Percentiles rank a stretch among this genome's conserved stretches.
Conservation (phyloP, 2,329 filamentous ascomycete genomes). For the Ceratocystiopsis brevicomis region DNA sequence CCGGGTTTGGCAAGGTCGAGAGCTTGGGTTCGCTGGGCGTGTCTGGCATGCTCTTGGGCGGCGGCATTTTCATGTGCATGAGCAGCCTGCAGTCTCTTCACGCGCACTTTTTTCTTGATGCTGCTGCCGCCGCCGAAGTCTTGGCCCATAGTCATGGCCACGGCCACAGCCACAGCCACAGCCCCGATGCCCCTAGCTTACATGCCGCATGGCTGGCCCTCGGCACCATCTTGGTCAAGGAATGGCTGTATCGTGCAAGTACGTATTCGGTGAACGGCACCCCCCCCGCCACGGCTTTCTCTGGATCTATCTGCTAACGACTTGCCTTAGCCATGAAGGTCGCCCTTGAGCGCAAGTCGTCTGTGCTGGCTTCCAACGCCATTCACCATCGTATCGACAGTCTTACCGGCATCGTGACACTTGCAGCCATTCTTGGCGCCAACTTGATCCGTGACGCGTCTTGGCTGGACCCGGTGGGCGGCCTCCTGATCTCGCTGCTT, state of each 20-base stretch:
- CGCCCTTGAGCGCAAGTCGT: constrained; percentile 81
- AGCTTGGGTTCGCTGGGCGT: constrained; percentile 86
- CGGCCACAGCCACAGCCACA: constrained; percentile 45
- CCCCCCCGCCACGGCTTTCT: not conserved
- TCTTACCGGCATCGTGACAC: constrained; percentile 80
- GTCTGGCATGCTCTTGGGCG: constrained; percentile 72
- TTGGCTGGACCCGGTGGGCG: constrained; percentile 89
- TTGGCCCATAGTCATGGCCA: constrained; percentile 39
- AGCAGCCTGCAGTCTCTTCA: constrained; percentile 53
- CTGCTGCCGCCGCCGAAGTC: constrained; percentile 31
- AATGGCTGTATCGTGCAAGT: constrained; percentile 95
- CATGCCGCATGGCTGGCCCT: constrained; percentile 89
- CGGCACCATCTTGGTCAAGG: constrained; percentile 79
- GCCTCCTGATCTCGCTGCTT: constrained; percentile 79
- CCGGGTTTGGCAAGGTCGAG: constrained; percentile 95
- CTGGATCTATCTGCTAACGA: constrained; percentile 11
- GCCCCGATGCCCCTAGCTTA: constrained; percentile 52
- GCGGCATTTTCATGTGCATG: constrained; percentile 82
- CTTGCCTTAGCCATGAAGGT: constrained; percentile 65
- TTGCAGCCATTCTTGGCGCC: constrained; percentile 73
- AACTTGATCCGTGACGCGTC: constrained; percentile 70
- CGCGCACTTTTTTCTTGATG: constrained; percentile 52
- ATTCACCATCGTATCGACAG: constrained; percentile 94
- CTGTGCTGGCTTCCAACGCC: constrained; percentile 87
- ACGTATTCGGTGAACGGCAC: no score